Conservation (phyloP, 2,329 filamentous ascomycete genomes). For the Bipolaris oryzae region DNA sequence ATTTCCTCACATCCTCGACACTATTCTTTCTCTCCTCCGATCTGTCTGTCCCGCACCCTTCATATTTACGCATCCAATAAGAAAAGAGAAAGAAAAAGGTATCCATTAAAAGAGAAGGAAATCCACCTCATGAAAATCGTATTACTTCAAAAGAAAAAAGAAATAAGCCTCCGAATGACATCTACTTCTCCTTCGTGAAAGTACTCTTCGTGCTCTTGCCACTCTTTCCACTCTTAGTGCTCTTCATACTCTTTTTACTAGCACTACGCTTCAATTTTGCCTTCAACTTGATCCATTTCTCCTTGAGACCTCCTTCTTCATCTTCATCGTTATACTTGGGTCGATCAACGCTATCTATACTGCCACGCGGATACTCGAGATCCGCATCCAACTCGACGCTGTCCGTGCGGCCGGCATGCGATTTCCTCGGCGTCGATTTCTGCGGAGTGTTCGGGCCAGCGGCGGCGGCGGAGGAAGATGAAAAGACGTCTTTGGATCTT, state of each 20-base stretch:
- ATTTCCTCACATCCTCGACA: neutral
- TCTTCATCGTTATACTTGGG: conserved; percentile 16
- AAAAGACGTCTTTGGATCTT: conserved; percentile 16
- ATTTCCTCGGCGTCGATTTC: conserved; percentile 8
- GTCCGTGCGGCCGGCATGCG: conserved; percentile 23
- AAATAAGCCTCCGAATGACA: too few relatives aligned
- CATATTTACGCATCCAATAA: neutral
- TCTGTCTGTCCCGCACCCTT: too few relatives aligned
- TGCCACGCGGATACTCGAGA: conserved; percentile 24
- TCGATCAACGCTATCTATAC: conserved; percentile 26
- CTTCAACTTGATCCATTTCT: conserved; percentile 47
- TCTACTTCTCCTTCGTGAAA: conserved; percentile 12
- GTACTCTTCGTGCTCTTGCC: conserved; percentile 11
- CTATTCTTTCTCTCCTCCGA: neutral
- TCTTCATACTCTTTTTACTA: conserved; percentile 45
- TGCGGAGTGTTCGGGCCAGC: neutral
- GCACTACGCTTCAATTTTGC: conserved; percentile 42
- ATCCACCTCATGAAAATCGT: neutral
- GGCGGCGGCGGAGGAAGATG: neutral
- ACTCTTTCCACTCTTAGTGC: conserved; percentile 39
- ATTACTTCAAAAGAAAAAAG: neutral
- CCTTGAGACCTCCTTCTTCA: conserved; percentile 28
- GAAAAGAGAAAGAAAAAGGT: neutral
- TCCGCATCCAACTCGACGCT: conserved; percentile 37
- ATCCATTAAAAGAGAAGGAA: neutral